phyloP scores from a whole-genome alignment of 2,329 filamentous ascomycete genomes.

The Talaromyces pinophilus region DNA sequence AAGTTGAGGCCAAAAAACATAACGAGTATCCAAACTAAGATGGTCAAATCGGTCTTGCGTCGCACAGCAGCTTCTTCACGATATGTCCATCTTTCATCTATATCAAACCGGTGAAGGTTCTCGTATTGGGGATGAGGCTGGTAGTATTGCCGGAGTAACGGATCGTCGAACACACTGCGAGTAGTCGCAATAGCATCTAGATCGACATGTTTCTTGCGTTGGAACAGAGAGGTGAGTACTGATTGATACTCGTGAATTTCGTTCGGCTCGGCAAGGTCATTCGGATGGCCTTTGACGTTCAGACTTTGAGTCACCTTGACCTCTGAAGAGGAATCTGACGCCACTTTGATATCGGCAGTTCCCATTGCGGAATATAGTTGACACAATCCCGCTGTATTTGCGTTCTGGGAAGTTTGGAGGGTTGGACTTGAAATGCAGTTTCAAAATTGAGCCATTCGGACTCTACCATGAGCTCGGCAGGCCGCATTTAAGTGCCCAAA shows the following conservation, averaged over 20 bases:
- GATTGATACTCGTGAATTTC: slow-evolving; percentile 16
- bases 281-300: slow-evolving; percentile 6
- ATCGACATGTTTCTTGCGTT: slow-evolving; percentile 16
- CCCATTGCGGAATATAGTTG: neutral
- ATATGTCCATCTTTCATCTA: slow-evolving; percentile 33
- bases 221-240: slow-evolving; percentile 10
- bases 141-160: slow-evolving; percentile 38
- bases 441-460: neutral
- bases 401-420: neutral
- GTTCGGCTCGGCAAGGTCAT: slow-evolving; percentile 17
- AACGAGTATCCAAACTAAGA: slow-evolving; percentile 46
- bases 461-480: neutral
- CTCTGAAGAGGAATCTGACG: slow-evolving; percentile 5
- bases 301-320: neutral
- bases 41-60: slow-evolving; percentile 36
- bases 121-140: slow-evolving; percentile 35
- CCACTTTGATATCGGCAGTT: slow-evolving; percentile 1
- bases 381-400: neutral
- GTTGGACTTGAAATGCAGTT: neutral
- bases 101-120: slow-evolving; percentile 43
- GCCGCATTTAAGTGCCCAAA: neutral
- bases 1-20: slow-evolving; percentile 40
- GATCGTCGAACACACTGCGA: slow-evolving; percentile 47
- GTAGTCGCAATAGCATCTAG: slow-evolving; percentile 28
- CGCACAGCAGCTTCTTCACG: slow-evolving; percentile 30